Base-by-base conservation (phyloP, 495 filamentous ascomycete species). In the Rostrohypoxylon terebratum region DNA sequence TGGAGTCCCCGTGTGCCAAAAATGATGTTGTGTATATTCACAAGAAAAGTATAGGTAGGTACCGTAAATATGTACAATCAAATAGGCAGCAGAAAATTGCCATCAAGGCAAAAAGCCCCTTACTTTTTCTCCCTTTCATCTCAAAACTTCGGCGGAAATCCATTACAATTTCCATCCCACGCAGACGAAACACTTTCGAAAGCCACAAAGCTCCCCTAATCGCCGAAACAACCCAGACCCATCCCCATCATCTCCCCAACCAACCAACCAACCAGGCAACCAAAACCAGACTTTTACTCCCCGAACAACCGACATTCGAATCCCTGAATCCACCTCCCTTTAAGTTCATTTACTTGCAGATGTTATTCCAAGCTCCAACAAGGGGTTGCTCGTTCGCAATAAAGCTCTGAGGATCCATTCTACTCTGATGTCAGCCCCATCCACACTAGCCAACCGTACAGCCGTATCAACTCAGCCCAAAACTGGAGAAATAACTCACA, bases 291-390 rank as follows among this genome's bases (percentile, higher is more conserved):
- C 21, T 23, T 50, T 50, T 10, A 13, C 4, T 9, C 18, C 44
- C 44, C 14, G 10, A 16, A 0, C 10, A 21, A 23, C 18, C 20
- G 10, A 50, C 21, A 16, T n/a, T 14, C 42, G 0, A 18, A 51
- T 42, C 38, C 47, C 47, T 53, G 11, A 31, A 7, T 14, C 1
- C 53, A 0, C n/a, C 38, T 11, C 38, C 38, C 13, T 4, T 42
- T 3, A 4, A 2, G 13, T 14, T 1, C 5, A n/a, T 42, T 42
- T 25, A 50, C 21, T 53, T 53, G 59, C 76, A 77, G 25, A 74
- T 69, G 28, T 70, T 64, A 25, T 77, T 77, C 76, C 76, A 77
- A 28, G 69, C 76, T 1, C 75, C 76, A 53, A 77, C 71, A 21
- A 74, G 45, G 3, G 65, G 47, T 42, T 77, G 63, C 31, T 72